These are phyloP conservation scores for Adansonia rubrostipa DNA, from an alignment of 441 rosid species.

Conservation along the genomic window DNA sequence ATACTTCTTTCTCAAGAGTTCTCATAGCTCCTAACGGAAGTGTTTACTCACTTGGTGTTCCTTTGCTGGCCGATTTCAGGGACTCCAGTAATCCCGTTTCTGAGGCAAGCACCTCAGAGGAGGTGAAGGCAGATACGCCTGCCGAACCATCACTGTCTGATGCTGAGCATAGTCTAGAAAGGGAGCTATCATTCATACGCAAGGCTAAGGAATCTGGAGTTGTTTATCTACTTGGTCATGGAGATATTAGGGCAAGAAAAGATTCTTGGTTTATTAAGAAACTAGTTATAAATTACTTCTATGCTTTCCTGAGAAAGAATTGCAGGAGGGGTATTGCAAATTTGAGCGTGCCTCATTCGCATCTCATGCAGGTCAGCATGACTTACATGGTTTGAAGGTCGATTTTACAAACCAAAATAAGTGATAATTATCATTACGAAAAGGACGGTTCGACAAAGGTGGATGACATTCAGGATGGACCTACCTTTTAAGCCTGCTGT, in stretches of 20 bases:
- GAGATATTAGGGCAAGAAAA: slow-evolving; percentile 92
- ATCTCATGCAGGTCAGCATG: slow-evolving; percentile 98
- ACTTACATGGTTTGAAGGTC: slow-evolving; percentile 88
- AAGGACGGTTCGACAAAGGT: too few species aligned
- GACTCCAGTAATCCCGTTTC: slow-evolving; percentile 45
- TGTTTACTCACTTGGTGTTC: slow-evolving; percentile 77
- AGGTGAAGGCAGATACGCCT: slow-evolving; percentile 38
- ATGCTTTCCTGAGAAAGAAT: slow-evolving; percentile 91
- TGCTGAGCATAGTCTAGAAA: slow-evolving; percentile 85
- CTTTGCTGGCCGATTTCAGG: slow-evolving; percentile 75
- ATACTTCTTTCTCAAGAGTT: slow-evolving; percentile 55
- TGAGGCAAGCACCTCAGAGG: slow-evolving; percentile 65
- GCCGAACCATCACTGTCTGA: slow-evolving; percentile 50
- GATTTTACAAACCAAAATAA: too few species aligned
- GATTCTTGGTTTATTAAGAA: slow-evolving; percentile 97
- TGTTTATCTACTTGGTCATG: slow-evolving; percentile 96
- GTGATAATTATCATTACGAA: too few species aligned
- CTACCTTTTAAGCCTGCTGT: too few species aligned
- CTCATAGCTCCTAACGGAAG: slow-evolving; percentile 92
- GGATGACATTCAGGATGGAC: too few species aligned
- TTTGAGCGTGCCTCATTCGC: slow-evolving; percentile 88
- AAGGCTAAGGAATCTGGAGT: slow-evolving; percentile 96
- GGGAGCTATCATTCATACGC: slow-evolving; percentile 88
- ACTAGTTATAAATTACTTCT: slow-evolving; percentile 86
- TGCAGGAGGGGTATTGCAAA: slow-evolving; percentile 93